These are phyloP conservation scores for Coprinopsis sp. DNA, from an alignment of 768 basidiomycete genomes.

Conservation along the genomic window DNA sequence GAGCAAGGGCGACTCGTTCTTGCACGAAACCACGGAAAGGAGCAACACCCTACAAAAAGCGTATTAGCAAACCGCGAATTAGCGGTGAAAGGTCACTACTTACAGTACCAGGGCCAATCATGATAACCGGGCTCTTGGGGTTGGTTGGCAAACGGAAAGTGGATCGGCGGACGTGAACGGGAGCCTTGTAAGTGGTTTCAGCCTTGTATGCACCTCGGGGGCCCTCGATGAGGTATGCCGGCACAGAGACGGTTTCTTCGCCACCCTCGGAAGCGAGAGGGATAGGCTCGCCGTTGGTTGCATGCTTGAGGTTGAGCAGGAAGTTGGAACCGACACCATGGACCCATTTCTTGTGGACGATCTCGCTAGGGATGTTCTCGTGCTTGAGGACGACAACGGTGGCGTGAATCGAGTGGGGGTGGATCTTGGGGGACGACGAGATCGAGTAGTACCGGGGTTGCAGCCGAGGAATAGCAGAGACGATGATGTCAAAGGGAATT, in stretches of 20 bases:
- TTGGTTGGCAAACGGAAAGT: slow-evolving; percentile 97
- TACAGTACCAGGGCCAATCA: slow-evolving; percentile 98
- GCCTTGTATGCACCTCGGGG: slow-evolving; percentile 81
- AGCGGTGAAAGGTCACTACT: slow-evolving; percentile 27
- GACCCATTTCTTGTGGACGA: slow-evolving; percentile 59
- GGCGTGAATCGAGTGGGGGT: slow-evolving; percentile 87
- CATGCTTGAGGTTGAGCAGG: slow-evolving; percentile 85
- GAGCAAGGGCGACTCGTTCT: slow-evolving; percentile 94
- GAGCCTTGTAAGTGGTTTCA: slow-evolving; percentile 72
- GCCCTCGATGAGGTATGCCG: slow-evolving; percentile 83
- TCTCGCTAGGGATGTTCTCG: slow-evolving; percentile 54
- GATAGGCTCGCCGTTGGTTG: slow-evolving; percentile 54
- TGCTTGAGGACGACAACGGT: slow-evolving; percentile 96
- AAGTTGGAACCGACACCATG: slow-evolving; percentile 95
- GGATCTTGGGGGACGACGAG: slow-evolving; percentile 91
- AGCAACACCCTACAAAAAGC: slow-evolving; percentile 75
- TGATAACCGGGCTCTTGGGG: slow-evolving; percentile 97
- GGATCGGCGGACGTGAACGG: slow-evolving; percentile 91
- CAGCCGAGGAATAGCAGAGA: slow-evolving; percentile 88
- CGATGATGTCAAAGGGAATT: slow-evolving; percentile 95
- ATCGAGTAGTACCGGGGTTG: slow-evolving; percentile 99
- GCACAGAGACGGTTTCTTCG: slow-evolving; percentile 42
- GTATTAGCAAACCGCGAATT: slow-evolving; percentile 9
- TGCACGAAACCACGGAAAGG: slow-evolving; percentile 99
- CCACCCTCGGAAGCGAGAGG: slow-evolving; percentile 34